A percentile compares a stretch with the other conserved stretches of the same genome.
Evolutionary conservation across 2,329 filamentous ascomycete genomes (phyloP).

Genomic region (Tolypocladium ophioglossoides): DNA sequence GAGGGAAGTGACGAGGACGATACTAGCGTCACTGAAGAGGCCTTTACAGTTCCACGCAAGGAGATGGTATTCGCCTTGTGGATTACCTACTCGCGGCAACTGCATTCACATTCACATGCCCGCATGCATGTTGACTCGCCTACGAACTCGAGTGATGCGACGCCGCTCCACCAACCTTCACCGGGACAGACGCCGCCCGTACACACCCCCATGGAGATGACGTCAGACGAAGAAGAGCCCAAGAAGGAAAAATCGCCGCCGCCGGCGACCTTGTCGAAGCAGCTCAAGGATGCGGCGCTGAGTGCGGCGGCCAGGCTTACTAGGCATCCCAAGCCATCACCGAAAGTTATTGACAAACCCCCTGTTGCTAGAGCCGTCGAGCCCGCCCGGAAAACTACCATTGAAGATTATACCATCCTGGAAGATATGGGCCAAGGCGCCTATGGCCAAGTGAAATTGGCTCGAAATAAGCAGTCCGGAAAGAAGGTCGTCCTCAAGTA

Average conservation of each 20-base stretch:
- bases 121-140: conserved; percentile 51
- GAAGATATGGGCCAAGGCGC: conserved; percentile 98
- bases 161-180: conserved; percentile 68
- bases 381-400: conserved; percentile 60
- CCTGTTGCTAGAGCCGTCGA: conserved; percentile 24
- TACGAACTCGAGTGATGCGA: conserved; percentile 51
- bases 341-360: conserved; percentile 20
- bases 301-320: conserved; percentile 44
- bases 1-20: conserved; percentile 48
- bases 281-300: conserved; percentile 46
- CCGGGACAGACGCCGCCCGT: conserved; percentile 57
- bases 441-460: conserved; percentile 95
- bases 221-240: conserved; percentile 38
- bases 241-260: conserved; percentile 29
- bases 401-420: conserved; percentile 81
- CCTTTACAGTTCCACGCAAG: conserved; percentile 41
- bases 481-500: conserved; percentile 94
- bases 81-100: conserved; percentile 91
- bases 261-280: conserved; percentile 39
- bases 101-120: conserved; percentile 67
- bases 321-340: conserved; percentile 22
- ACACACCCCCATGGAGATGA: conserved; percentile 45
- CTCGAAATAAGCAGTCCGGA: conserved; percentile 67
- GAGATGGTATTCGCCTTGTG: conserved; percentile 91
- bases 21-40: conserved; percentile 23